Percentiles rank a stretch among this genome's conserved stretches.
Evolutionary conservation across 495 filamentous ascomycete species (phyloP).

Genomic region (Penicillium dipodomyicola): DNA sequence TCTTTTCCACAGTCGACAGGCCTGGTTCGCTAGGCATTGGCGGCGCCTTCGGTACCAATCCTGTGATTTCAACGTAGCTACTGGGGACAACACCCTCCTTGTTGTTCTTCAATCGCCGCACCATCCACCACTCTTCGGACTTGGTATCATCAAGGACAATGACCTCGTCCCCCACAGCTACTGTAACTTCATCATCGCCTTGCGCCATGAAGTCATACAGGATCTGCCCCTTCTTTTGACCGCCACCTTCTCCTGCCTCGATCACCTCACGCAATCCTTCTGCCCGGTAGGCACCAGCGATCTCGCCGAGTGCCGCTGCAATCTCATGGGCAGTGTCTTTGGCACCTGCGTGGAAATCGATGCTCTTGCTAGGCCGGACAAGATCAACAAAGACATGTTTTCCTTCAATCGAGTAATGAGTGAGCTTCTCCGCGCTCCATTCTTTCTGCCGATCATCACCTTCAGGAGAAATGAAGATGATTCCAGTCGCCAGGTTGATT

Average conservation of each 20-base stretch:
- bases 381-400: slow-evolving; percentile 98
- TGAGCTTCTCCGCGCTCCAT: slow-evolving; percentile 91
- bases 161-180: slow-evolving; percentile 86
- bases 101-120: slow-evolving; percentile 82
- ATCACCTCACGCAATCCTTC: slow-evolving; percentile 86
- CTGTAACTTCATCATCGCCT: slow-evolving; percentile 94
- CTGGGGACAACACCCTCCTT: slow-evolving; percentile 98
- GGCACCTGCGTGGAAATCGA: slow-evolving; percentile 95
- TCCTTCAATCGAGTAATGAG: slow-evolving; percentile 92
- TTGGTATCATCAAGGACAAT: slow-evolving; percentile 83
- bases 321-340: slow-evolving; percentile 97
- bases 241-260: slow-evolving; percentile 65
- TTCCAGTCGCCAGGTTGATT: slow-evolving; percentile 79
- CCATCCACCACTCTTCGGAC: slow-evolving; percentile 98
- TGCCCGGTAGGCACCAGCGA: slow-evolving; percentile 78
- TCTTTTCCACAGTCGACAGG: slow-evolving; percentile 73
- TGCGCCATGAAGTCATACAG: slow-evolving; percentile 96
- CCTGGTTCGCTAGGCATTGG: slow-evolving; percentile 61
- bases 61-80: slow-evolving; percentile 88
- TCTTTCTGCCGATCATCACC: slow-evolving; percentile 83
- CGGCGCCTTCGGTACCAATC: slow-evolving; percentile 49
- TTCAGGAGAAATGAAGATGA: slow-evolving; percentile 89
- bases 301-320: slow-evolving; percentile 79
- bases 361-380: slow-evolving; percentile 82
- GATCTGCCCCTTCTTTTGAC: slow-evolving; percentile 77